Conservation (phyloP, 768 basidiomycete species). For the Chiua virens region DNA sequence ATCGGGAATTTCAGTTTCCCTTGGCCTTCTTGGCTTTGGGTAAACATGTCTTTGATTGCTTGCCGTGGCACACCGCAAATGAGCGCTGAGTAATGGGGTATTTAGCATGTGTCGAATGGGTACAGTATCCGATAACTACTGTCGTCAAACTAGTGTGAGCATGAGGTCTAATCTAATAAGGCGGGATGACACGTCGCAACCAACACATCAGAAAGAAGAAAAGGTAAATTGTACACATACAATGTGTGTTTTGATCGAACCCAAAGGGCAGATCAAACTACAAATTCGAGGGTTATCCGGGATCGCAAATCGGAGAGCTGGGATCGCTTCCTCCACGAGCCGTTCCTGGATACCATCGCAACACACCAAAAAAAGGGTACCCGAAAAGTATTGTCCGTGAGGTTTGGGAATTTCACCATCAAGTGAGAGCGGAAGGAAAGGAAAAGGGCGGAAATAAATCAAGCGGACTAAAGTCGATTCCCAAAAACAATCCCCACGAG, state of each 20-base stretch:
- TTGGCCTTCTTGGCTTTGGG: too few relatives aligned
- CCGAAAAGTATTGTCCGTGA: not conserved
- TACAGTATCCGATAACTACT: conserved; percentile 1
- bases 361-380: not conserved
- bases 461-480: conserved; percentile 5
- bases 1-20: too few relatives aligned
- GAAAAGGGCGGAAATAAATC: conserved; percentile 2
- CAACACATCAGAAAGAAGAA: not conserved
- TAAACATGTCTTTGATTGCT: too few relatives aligned
- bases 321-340: conserved; percentile 2
- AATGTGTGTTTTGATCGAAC: conserved; percentile 6
- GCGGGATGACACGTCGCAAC: not conserved
- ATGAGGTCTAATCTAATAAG: conserved; percentile 4
- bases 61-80: too few relatives aligned
- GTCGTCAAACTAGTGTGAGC: not conserved
- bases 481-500: not conserved
- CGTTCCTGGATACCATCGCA: conserved; percentile 24
- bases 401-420: not conserved
- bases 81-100: too few relatives aligned
- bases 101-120: not conserved
- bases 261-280: not conserved
- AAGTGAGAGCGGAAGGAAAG: not conserved
- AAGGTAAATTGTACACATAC: not conserved
- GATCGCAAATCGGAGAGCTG: not conserved
- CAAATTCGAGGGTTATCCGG: not conserved